Percentiles rank a stretch among this genome's conserved stretches.
Conservation (phyloP, 768 basidiomycete genomes). For the Boletus eberwhitei region DNA sequence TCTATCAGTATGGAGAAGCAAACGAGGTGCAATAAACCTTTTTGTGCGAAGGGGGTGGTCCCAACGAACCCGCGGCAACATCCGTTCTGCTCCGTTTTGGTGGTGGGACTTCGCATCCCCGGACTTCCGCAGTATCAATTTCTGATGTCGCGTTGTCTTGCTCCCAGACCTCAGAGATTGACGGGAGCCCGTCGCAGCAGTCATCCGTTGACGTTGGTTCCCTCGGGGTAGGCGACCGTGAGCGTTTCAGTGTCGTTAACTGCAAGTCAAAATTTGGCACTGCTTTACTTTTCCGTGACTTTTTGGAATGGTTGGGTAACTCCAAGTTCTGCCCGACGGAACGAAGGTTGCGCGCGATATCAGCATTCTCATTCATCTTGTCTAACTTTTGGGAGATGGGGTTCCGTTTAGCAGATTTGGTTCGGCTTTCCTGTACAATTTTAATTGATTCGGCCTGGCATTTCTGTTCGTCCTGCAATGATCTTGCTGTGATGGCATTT, state of each 20-base stretch:
- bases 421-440: slow-evolving; percentile 17
- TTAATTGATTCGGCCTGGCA: neutral
- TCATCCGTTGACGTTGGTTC: slow-evolving; percentile 21
- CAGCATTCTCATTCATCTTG: slow-evolving; percentile 40
- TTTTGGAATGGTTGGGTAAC: slow-evolving; percentile 26
- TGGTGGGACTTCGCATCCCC: slow-evolving; percentile 17
- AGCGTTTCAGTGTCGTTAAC: slow-evolving; percentile 35
- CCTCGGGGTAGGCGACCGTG: slow-evolving; percentile 14
- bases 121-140: slow-evolving; percentile 36
- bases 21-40: slow-evolving; percentile 14
- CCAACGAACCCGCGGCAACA: neutral
- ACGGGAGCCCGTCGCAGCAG: slow-evolving; percentile 36
- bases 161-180: slow-evolving; percentile 31
- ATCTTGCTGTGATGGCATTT: slow-evolving; percentile 2
- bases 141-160: slow-evolving; percentile 33
- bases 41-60: neutral
- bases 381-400: slow-evolving; percentile 39
- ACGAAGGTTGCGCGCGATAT: slow-evolving; percentile 38
- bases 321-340: slow-evolving; percentile 43
- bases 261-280: slow-evolving; percentile 49
- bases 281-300: slow-evolving; percentile 15
- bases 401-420: slow-evolving; percentile 25
- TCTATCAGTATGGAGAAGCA: slow-evolving; percentile 9
- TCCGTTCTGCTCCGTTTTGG: slow-evolving; percentile 19
- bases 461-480: slow-evolving; percentile 1